Conservation (phyloP, 441 rosid genomes). For the Jatropha podagrica region DNA sequence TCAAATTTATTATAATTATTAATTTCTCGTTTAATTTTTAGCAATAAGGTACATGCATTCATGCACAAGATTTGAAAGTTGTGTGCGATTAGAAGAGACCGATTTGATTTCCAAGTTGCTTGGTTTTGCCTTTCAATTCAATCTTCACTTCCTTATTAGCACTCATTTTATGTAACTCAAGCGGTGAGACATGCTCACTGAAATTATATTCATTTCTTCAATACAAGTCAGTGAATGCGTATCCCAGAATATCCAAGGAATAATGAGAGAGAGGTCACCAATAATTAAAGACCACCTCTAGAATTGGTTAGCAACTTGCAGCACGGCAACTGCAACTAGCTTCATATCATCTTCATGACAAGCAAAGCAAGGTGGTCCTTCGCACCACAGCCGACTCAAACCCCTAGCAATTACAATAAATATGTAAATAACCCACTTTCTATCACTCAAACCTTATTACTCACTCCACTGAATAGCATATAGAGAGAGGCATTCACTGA, state of each 20-base stretch:
- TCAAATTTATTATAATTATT: too few species aligned
- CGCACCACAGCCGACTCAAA: background rate
- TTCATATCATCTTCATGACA: slow-evolving; percentile 7
- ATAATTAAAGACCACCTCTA: background rate
- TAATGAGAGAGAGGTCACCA: background rate
- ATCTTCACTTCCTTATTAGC: too few species aligned
- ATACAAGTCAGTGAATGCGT: background rate
- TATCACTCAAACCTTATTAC: background rate
- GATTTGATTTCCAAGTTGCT: too few species aligned
- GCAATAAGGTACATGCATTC: too few species aligned
- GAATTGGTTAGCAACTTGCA: background rate
- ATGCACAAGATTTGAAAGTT: too few species aligned
- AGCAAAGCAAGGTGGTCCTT: slow-evolving; percentile 9
- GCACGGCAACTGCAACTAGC: background rate
- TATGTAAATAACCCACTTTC: background rate
- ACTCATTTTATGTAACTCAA: too few species aligned
- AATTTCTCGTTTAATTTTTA: too few species aligned
- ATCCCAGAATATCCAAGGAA: background rate
- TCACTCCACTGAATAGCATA: background rate
- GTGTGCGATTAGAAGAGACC: too few species aligned
- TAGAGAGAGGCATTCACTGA: too few species aligned
- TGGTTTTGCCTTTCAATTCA: too few species aligned
- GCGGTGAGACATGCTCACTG: too few species aligned
- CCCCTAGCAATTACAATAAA: background rate
- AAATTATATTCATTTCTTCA: too few species aligned